These are phyloP conservation scores for Citrullus mucosospermus DNA, from an alignment of 306 rosid species.

Conservation along the genomic window DNA sequence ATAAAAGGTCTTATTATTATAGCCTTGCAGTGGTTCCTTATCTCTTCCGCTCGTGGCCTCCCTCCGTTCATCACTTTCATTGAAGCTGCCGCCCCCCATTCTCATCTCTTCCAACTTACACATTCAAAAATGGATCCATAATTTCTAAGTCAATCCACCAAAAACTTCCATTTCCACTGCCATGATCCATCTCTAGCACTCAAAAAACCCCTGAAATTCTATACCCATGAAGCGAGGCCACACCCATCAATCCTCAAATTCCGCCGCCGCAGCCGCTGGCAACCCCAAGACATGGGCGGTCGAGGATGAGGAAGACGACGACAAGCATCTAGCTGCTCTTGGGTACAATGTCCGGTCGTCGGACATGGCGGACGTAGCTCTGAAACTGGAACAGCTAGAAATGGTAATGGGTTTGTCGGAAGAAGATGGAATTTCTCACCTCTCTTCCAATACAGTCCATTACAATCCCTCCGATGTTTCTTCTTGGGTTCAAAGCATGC, in stretches of 20 bases:
- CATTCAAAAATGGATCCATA: background rate
- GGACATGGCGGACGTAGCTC: slow-evolving; percentile 74
- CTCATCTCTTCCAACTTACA: background rate
- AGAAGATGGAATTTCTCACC: slow-evolving; percentile 60
- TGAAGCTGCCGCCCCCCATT: slow-evolving; percentile 17
- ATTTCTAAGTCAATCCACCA: background rate
- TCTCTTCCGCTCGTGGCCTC: slow-evolving; percentile 30
- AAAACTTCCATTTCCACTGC: background rate
- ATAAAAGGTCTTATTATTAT: slow-evolving; percentile 25
- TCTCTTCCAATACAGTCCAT: slow-evolving; percentile 49
- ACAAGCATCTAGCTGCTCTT: slow-evolving; percentile 48
- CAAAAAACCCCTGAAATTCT: background rate
- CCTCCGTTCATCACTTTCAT: slow-evolving; percentile 10
- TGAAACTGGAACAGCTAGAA: slow-evolving; percentile 64
- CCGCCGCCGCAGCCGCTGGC: slow-evolving; percentile 5
- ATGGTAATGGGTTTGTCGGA: slow-evolving; percentile 60
- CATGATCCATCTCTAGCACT: background rate
- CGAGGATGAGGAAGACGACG: slow-evolving; percentile 27
- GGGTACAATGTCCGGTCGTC: slow-evolving; percentile 65
- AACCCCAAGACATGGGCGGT: slow-evolving; percentile 34
- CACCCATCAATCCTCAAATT: background rate
- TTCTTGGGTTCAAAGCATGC: slow-evolving; percentile 75
- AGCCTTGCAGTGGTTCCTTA: slow-evolving; percentile 50
- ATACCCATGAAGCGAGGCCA: slow-evolving; percentile 24
- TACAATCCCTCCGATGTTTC: slow-evolving; percentile 73